Evolutionary conservation across 1,139 yeast genomes (phyloP).

Genomic region (Pichia norvegensis): DNA sequence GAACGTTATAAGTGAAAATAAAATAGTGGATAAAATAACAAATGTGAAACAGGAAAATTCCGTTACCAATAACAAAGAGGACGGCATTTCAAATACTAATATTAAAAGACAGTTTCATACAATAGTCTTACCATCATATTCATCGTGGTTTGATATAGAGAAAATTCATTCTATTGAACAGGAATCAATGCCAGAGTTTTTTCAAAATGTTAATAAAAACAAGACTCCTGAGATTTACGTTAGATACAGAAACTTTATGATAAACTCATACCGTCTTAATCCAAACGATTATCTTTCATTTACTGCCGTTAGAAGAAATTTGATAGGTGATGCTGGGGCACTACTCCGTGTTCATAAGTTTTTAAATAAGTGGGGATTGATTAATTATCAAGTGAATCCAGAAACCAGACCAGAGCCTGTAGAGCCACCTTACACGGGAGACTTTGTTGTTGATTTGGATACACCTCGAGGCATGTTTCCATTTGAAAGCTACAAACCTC

Average conservation of each 20-base stretch:
- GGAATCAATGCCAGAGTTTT: constrained; percentile 86
- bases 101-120: constrained; percentile 63
- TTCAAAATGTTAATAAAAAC: constrained; percentile 53
- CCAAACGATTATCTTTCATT: constrained; percentile 90
- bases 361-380: constrained; percentile 91
- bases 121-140: constrained; percentile 87
- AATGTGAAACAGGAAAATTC: neutral
- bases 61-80: neutral
- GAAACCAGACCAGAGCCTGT: constrained; percentile 57
- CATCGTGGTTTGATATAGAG: constrained; percentile 80
- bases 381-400: constrained; percentile 84
- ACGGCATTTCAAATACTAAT: neutral
- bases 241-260: constrained; percentile 88
- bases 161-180: constrained; percentile 56
- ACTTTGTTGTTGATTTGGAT: constrained; percentile 63
- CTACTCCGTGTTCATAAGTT: constrained; percentile 85
- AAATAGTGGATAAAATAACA: neutral
- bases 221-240: constrained; percentile 85
- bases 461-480: constrained; percentile 95
- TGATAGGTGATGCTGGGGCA: constrained; percentile 95
- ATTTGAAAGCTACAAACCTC: constrained; percentile 67
- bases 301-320: constrained; percentile 88
- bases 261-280: constrained; percentile 83
- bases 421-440: constrained; percentile 69
- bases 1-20: neutral